Evolutionary conservation across 1,139 yeast genomes (phyloP).

Genomic region (Saccharomyces uvarum): DNA sequence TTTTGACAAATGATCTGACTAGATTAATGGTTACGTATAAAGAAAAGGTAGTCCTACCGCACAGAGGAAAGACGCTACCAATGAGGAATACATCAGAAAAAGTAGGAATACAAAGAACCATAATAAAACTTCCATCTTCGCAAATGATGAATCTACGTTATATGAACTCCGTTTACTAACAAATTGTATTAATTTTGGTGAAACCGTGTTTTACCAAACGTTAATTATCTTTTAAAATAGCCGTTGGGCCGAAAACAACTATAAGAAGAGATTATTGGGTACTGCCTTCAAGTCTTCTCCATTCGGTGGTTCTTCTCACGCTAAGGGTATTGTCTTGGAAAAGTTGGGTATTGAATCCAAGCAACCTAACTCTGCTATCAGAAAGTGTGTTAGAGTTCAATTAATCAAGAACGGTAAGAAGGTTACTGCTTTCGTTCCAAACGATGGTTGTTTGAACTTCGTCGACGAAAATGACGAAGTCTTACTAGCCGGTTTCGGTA

Average conservation of each 20-base stretch:
- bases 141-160: neutral
- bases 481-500: conserved; percentile 99
- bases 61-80: neutral
- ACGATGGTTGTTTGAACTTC: conserved; percentile 99
- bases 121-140: neutral
- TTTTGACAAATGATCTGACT: too few relatives aligned
- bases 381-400: conserved; percentile 99
- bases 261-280: conserved; percentile 97
- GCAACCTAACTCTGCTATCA: conserved; percentile 99
- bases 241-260: conserved; percentile 99
- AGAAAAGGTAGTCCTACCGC: too few relatives aligned
- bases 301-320: conserved; percentile 99
- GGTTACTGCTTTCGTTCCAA: conserved; percentile 99
- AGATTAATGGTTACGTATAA: too few relatives aligned
- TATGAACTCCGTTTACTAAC: neutral
- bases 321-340: conserved; percentile 98
- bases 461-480: conserved; percentile 99
- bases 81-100: neutral
- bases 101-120: neutral
- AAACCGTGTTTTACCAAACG: conserved; percentile 15
- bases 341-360: conserved; percentile 99
- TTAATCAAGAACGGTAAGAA: conserved; percentile 99
- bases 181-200: neutral
- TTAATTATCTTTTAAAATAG: conserved; percentile 19
- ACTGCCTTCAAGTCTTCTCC: conserved; percentile 99